Conservation (phyloP, 2,329 filamentous ascomycete species). For the Stagonosporopsis tanaceti region DNA sequence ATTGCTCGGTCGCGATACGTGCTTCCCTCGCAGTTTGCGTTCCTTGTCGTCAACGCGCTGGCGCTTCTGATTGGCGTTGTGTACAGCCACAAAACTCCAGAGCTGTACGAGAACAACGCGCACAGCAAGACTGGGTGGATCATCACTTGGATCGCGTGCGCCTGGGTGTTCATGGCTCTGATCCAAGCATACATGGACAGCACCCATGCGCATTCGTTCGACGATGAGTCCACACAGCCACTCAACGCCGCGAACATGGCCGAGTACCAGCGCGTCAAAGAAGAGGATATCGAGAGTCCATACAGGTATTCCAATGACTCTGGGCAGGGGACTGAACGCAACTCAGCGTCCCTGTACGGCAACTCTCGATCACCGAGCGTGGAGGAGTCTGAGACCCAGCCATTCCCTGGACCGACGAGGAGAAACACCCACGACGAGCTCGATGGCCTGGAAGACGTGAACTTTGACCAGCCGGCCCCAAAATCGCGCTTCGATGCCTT, state of each 20-base stretch:
- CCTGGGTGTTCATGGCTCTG: constrained; percentile 74
- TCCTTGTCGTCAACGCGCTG: constrained; percentile 54
- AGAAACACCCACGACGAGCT: constrained; percentile 51
- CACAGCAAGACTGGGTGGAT: constrained; percentile 91
- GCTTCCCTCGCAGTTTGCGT: constrained; percentile 70
- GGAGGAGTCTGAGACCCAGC: constrained; percentile 55
- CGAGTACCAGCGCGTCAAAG: constrained; percentile 49
- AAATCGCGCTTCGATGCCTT: constrained; percentile 59
- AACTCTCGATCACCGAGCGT: constrained; percentile 69
- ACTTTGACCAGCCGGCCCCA: constrained; percentile 54
- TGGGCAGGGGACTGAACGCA: constrained; percentile 73
- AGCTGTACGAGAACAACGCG: constrained; percentile 86
- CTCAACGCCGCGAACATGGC: constrained; percentile 50
- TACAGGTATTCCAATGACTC: constrained; percentile 55
- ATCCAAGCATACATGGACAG: constrained; percentile 67
- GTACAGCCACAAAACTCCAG: constrained; percentile 83
- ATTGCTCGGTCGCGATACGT: constrained; percentile 79
- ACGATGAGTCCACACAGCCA: constrained; percentile 32
- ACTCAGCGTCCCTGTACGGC: constrained; percentile 72
- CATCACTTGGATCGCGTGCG: constrained; percentile 73
- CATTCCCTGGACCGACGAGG: constrained; percentile 49
- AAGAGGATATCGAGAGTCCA: constrained; percentile 32
- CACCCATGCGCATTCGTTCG: constrained; percentile 38
- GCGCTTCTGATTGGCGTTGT: constrained; percentile 51
- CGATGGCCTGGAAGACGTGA: constrained; percentile 56